Conservation (phyloP, 768 basidiomycete species). For the Leccinum boreale region DNA sequence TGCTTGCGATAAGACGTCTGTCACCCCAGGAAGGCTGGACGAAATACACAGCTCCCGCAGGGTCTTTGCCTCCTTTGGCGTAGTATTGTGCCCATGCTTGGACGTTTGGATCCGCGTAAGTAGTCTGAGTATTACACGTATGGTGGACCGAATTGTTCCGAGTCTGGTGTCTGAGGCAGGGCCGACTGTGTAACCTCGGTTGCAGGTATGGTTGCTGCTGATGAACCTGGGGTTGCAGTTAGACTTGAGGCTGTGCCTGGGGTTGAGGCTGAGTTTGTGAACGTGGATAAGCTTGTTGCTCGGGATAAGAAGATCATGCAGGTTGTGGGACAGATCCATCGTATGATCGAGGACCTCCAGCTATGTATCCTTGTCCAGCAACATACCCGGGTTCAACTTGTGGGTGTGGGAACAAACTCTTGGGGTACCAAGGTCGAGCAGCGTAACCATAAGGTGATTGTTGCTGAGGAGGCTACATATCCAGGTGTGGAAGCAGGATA, state of each 20-base stretch:
- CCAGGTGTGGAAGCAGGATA: conserved; percentile 36
- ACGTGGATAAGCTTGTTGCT: conserved; percentile 30
- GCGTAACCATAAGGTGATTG: conserved; percentile 26
- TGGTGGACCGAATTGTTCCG: conserved; percentile 39
- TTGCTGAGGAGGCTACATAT: conserved; percentile 40
- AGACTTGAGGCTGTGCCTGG: conserved; percentile 36
- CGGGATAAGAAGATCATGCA: conserved; percentile 31
- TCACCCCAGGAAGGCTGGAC: conserved; percentile 73
- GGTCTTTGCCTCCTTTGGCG: conserved; percentile 71
- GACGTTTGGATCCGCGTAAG: conserved; percentile 78
- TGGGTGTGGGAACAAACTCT: conserved; percentile 25
- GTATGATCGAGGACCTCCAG: conserved; percentile 20
- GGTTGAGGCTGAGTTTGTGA: conserved; percentile 35
- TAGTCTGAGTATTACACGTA: conserved; percentile 59
- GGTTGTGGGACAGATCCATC: conserved; percentile 22
- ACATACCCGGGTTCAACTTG: conserved; percentile 25
- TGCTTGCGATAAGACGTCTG: conserved; percentile 31
- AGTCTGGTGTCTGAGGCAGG: conserved; percentile 9
- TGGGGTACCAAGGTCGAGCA: conserved; percentile 22
- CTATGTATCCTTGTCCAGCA: conserved; percentile 20
- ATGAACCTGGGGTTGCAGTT: conserved; percentile 31
- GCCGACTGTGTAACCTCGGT: conserved; percentile 6
- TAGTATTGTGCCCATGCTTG: conserved; percentile 90
- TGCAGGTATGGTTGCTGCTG: conserved; percentile 21
- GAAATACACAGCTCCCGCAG: conserved; percentile 78